A percentile compares a stretch with the other conserved stretches of the same genome.
Conservation (phyloP, 1,139 yeast species). For the Pichia kudriavzevii region DNA sequence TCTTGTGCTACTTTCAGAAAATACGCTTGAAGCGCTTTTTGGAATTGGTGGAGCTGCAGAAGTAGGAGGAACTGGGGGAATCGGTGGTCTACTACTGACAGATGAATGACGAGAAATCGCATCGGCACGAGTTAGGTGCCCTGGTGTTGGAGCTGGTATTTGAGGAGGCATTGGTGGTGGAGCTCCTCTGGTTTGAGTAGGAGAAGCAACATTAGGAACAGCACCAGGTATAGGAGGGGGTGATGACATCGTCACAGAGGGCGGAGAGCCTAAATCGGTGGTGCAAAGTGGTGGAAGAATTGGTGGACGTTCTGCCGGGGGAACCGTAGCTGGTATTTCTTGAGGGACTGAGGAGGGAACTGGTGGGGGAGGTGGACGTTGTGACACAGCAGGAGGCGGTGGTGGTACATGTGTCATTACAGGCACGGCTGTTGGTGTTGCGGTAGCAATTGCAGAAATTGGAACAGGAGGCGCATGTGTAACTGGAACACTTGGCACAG, state of each 20-base stretch:
- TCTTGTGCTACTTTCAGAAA: no score
- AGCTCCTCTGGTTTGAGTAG: conserved; percentile 16
- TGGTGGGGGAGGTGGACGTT: conserved; percentile 5
- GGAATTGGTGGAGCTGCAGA: conserved; percentile 19
- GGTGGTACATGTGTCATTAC: not conserved
- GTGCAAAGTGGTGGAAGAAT: conserved; percentile 7
- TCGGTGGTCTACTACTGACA: conserved; percentile 3
- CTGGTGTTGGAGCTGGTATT: conserved; percentile 8
- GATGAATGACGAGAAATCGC: conserved; percentile 8
- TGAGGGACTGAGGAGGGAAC: not conserved
- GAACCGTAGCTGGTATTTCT: conserved; percentile 8
- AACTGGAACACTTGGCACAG: no score
- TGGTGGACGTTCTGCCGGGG: conserved; percentile 3
- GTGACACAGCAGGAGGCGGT: conserved; percentile 2
- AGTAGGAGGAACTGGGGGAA: conserved; percentile 7
- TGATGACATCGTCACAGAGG: conserved; percentile 14
- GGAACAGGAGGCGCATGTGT: conserved; percentile 6
- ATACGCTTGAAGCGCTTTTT: no score
- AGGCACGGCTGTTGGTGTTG: not conserved
- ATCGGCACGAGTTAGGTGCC: conserved; percentile 1
- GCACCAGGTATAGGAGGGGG: conserved; percentile 17
- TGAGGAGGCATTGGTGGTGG: conserved; percentile 8
- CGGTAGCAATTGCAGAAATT: conserved; percentile 2
- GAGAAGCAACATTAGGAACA: conserved; percentile 14
- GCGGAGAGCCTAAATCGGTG: conserved; percentile 17